phyloP scores from a whole-genome alignment of 2,329 filamentous ascomycete genomes.

The Elsinoe ampelina region DNA sequence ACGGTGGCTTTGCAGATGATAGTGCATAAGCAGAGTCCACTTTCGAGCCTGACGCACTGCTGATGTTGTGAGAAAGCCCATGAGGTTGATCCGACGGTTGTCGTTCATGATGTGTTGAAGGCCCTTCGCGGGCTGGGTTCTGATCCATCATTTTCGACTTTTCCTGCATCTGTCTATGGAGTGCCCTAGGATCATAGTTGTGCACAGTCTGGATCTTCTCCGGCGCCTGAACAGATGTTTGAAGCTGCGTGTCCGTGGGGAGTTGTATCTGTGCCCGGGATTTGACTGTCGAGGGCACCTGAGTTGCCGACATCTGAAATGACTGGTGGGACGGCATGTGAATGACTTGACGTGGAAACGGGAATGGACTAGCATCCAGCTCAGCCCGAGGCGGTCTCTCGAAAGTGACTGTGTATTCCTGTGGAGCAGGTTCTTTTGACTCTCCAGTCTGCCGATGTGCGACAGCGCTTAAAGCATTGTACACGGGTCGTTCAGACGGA shows the following conservation, averaged over 20 bases:
- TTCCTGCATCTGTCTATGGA: slow-evolving; percentile 11
- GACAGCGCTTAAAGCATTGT: slow-evolving; percentile 2
- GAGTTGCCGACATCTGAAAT: neutral
- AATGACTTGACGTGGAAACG: neutral
- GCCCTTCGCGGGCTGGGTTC: neutral
- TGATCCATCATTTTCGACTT: neutral
- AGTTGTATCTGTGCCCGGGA: neutral
- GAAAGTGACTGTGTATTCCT: slow-evolving; percentile 8
- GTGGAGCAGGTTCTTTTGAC: neutral
- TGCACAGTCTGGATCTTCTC: slow-evolving; percentile 4
- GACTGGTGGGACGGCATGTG: neutral
- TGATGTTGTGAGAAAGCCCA: neutral
- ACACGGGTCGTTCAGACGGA: neutral
- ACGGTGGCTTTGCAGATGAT: slow-evolving; percentile 3
- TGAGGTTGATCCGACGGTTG: slow-evolving; percentile 7
- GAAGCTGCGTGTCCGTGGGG: neutral
- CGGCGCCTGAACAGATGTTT: neutral
- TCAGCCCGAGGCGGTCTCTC: slow-evolving; percentile 3
- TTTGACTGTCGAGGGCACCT: neutral
- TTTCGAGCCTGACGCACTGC: slow-evolving; percentile 6
- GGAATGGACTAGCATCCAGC: slow-evolving; percentile 1
- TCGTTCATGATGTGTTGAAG: neutral
- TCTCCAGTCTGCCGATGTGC: slow-evolving; percentile 5
- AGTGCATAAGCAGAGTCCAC: slow-evolving; percentile 8
- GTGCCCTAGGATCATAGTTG: slow-evolving; percentile 3